Base-by-base conservation (phyloP, 2,329 filamentous ascomycete genomes). In the Lachnellula arida region DNA sequence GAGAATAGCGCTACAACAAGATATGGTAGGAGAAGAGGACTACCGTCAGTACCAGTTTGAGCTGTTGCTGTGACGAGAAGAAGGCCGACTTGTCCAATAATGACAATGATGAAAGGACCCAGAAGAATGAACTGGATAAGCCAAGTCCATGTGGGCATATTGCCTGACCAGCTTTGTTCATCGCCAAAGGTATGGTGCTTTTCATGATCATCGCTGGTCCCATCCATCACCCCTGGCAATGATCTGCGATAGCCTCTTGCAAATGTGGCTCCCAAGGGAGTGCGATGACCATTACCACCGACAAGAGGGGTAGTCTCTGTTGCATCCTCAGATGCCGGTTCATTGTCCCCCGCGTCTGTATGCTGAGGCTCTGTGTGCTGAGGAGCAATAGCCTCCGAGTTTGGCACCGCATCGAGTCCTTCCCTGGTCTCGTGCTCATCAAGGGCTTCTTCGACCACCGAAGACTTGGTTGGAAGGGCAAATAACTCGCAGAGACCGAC, bases 31-130 rank as follows among this genome's bases (percentile, higher is more conserved):
- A 96, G 73, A 17, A 87, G 76, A 37, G 83, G 80, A 59, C 85
- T 89, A 2, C 94, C 94, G 70, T 99, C 94, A 2, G 88, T 81
- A 6, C 88, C 88, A 0, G 91, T 96, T 72, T 96, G 92, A 56
- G 86, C 79, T 19, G 91, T 77, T 2, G 89, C 84, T 35, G 86
- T 81, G 4, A 86, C 89, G 15, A 90, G 70, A 12, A 93, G 74
- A 3, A 97, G 78, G 1, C 82, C 87, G 25, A 92, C 78, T 67
- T 96, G 91, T 1, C 86, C 89, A 15, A 89, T 73, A 19, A 97
- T 71, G 57, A 94, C 86, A 46, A 96, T 76, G 48, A 86, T 82
- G 51, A 96, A 82, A 0, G 92, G 91, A 0, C 84, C 88, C 9
- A 95, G 75, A 15, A 97, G 69, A 3, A 97, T 75, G 61, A 97